Percentiles rank a stretch among this genome's conserved stretches.
phyloP scores from a whole-genome alignment of 192 early-diverging fungal genomes.

The Linnemannia elongata region DNA sequence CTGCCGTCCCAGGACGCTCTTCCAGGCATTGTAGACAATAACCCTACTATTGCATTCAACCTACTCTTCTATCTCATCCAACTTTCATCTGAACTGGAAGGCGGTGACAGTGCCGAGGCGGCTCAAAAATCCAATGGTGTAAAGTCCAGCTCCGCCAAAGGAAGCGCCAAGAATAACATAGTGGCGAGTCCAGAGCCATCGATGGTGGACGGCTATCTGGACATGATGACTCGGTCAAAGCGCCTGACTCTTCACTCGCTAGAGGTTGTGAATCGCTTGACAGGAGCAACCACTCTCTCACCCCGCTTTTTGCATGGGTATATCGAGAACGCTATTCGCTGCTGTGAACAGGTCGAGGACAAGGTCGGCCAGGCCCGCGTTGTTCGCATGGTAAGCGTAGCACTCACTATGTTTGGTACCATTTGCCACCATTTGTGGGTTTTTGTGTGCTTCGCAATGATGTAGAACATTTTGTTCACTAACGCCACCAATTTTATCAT shows the following conservation, averaged over 20 bases:
- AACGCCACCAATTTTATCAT: not conserved
- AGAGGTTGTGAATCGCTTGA: conserved; percentile 59
- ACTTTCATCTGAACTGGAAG: conserved; percentile 38
- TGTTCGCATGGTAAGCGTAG: conserved; percentile 57
- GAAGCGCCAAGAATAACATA: conserved; percentile 11
- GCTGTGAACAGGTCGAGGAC: conserved; percentile 59
- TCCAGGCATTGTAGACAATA: conserved; percentile 50
- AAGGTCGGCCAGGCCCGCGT: conserved; percentile 56
- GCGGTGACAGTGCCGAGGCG: not conserved
- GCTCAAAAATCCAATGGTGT: conserved; percentile 16
- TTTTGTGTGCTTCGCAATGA: not conserved
- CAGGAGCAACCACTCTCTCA: conserved; percentile 43
- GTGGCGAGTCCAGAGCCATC: conserved; percentile 31
- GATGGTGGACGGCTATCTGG: conserved; percentile 44
- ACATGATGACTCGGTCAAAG: conserved; percentile 47
- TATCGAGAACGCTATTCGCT: conserved; percentile 57
- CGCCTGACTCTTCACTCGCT: conserved; percentile 52
- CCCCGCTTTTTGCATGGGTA: conserved; percentile 56
- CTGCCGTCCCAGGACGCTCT: conserved; percentile 43
- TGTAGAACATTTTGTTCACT: not conserved
- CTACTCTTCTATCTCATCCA: conserved; percentile 49
- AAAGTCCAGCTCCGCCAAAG: conserved; percentile 19
- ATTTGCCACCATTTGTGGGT: not conserved
- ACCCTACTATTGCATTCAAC: conserved; percentile 52
- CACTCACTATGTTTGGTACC: not conserved